Base-by-base conservation (phyloP, 2,329 filamentous ascomycete species). In the Cladophialophora bantiana region DNA sequence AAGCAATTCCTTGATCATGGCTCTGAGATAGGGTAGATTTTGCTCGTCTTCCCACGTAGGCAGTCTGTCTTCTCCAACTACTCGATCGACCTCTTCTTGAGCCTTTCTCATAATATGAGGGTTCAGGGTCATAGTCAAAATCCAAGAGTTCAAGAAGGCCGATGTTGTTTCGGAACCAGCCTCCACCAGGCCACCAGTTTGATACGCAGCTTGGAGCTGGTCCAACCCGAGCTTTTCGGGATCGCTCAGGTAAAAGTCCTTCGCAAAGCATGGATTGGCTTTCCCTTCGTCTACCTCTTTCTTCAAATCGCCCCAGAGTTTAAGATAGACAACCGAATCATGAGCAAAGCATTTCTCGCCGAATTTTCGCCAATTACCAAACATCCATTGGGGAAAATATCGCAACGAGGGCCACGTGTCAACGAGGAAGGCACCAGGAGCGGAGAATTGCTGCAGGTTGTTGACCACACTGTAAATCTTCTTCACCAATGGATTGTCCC, bases 11-110 rank as follows among this genome's bases (percentile, higher is more conserved):
- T 64, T 67, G 50, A 69, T 79, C 38, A 68, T 78, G 1, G 83
- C 83, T 20, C 81, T 78, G 36, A 87, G 73, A 70, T 88, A 88
- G 0, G 85, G 85, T 26, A 88, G 72, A 3, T 77, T 74, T 0
- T 78, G 74, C 26, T 79, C 78, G 70, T 88, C 85, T 36, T 82
- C 79, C 73, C 81, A 83, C 18, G 73, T 75, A 0, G 86, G 86
- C 10, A 81, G 78, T 2, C 86, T 78, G 13, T 78, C 64, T 0
- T 75, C 71, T 4, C 86, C 85, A 3, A 88, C 77, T 0, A 86
- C 80, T 1, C 76, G 73, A 67, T 86, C 84, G 2, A 88, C 64
- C 73, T 79, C 85, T 20, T 79, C 79, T 66, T 84, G 82, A 0
- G 83, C 80, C 31, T 78, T 81, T 2, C 70, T 64, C 63, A 83